phyloP scores from a whole-genome alignment of 1,139 yeast species.

The Blastobotrys elegans region DNA sequence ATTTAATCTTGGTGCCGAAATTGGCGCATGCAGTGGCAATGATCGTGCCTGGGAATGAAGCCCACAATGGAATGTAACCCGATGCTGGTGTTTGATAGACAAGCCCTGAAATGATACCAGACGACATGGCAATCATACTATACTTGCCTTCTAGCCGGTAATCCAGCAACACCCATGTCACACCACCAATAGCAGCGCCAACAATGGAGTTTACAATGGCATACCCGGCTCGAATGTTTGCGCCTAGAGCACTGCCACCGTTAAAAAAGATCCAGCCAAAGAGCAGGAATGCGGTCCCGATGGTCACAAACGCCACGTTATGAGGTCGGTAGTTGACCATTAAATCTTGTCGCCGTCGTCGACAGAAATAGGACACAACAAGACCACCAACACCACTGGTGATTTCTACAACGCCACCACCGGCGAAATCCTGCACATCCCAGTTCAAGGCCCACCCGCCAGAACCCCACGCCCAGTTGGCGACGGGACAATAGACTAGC shows the following conservation, averaged over 20 bases:
- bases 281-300: constrained; percentile 69
- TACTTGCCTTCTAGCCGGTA: constrained; percentile 82
- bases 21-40: constrained; percentile 82
- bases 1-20: constrained; percentile 83
- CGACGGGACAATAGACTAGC: constrained; percentile 85
- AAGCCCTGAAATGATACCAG: constrained; percentile 90
- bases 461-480: constrained; percentile 91
- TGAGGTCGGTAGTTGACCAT: constrained; percentile 92
- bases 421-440: constrained; percentile 94
- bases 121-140: constrained; percentile 93
- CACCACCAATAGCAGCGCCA: constrained; percentile 85
- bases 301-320: constrained; percentile 78
- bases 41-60: constrained; percentile 78
- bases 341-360: constrained; percentile 76
- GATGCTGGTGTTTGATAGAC: constrained; percentile 97
- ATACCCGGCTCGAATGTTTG: constrained; percentile 63
- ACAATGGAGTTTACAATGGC: constrained; percentile 90
- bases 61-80: constrained; percentile 89
- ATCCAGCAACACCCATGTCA: constrained; percentile 89
- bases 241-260: constrained; percentile 64
- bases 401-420: constrained; percentile 97
- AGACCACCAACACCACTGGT: constrained; percentile 88
- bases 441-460: constrained; percentile 82
- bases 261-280: constrained; percentile 76
- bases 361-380: constrained; percentile 76